Conservation (phyloP, 1,284 basidiomycete species). For the Leccinum subfulvum region DNA sequence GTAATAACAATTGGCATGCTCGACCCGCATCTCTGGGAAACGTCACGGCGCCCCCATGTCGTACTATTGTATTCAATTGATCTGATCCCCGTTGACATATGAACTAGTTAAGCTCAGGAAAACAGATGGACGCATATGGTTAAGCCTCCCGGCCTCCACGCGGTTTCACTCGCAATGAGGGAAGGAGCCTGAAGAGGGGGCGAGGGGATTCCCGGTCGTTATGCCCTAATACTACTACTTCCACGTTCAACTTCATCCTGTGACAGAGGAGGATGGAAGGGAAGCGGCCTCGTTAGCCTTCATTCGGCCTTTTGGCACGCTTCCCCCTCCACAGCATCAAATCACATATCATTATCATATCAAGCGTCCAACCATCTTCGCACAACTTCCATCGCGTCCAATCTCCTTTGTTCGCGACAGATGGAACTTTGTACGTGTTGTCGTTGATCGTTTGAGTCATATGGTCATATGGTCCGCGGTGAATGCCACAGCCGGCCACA, state of each 20-base stretch:
- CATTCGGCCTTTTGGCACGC: neutral
- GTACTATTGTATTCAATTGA: slow-evolving; percentile 25
- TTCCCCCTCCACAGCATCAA: slow-evolving; percentile 19
- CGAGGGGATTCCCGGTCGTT: slow-evolving; percentile 13
- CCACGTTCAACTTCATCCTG: slow-evolving; percentile 6
- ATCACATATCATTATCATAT: slow-evolving; percentile 15
- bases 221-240: slow-evolving; percentile 10
- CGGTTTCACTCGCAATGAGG: slow-evolving; percentile 28
- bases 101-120: slow-evolving; percentile 21
- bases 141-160: slow-evolving; percentile 25
- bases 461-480: neutral
- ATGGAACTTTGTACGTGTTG: slow-evolving; percentile 24
- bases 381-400: slow-evolving; percentile 17
- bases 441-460: slow-evolving; percentile 31
- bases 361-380: neutral
- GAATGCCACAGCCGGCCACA: neutral
- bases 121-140: slow-evolving; percentile 34
- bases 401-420: slow-evolving; percentile 18
- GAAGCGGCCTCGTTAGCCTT: neutral
- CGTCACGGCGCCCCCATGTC: slow-evolving; percentile 25
- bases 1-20: slow-evolving; percentile 10
- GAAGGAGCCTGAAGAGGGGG: neutral
- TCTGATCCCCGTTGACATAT: slow-evolving; percentile 35
- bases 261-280: neutral
- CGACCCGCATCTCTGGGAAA: slow-evolving; percentile 27